Percentiles rank a stretch among this genome's conserved stretches.
Evolutionary conservation across 2,329 filamentous ascomycete genomes (phyloP).

Genomic region (Apiospora saccharicola): DNA sequence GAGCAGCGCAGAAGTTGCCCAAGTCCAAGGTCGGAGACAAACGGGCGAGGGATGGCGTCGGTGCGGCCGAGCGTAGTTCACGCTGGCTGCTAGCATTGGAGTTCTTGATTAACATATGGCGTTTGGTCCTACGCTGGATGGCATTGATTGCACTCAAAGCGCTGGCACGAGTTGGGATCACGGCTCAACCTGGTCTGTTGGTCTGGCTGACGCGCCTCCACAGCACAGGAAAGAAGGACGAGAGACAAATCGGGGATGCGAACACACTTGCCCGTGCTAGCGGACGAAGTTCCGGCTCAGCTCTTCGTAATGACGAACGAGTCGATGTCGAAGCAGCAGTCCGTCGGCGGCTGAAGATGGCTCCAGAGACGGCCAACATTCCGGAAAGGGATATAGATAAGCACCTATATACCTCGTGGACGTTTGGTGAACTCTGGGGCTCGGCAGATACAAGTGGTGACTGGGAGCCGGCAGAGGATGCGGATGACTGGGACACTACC

Average conservation of each 20-base stretch:
- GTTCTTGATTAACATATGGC: conserved; percentile 78
- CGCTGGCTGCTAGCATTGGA: conserved; percentile 80
- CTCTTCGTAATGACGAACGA: conserved; percentile 65
- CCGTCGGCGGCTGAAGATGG: conserved; percentile 63
- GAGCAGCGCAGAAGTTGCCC: conserved; percentile 66
- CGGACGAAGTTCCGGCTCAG: conserved; percentile 48
- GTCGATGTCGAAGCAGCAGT: conserved; percentile 86
- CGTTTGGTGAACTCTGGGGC: conserved; percentile 84
- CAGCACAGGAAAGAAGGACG: conserved; percentile 40
- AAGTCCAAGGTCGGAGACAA: conserved; percentile 55
- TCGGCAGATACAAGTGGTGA: conserved; percentile 81
- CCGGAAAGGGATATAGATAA: conserved; percentile 74
- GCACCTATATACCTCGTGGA: conserved; percentile 86
- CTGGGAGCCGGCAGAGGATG: conserved; percentile 65
- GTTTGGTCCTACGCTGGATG: conserved; percentile 66
- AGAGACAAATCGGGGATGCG: conserved; percentile 33
- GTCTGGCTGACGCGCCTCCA: conserved; percentile 57
- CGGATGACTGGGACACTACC: conserved; percentile 75
- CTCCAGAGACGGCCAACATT: conserved; percentile 44
- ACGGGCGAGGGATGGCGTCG: conserved; percentile 70
- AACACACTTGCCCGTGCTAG: conserved; percentile 33
- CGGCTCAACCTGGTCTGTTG: conserved; percentile 69
- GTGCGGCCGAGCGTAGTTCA: conserved; percentile 78
- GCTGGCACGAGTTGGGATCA: conserved; percentile 67
- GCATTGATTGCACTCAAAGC: conserved; percentile 61